Base-by-base conservation (phyloP, 352 stramenopile genomes). In the Globisporangium radiosum region DNA sequence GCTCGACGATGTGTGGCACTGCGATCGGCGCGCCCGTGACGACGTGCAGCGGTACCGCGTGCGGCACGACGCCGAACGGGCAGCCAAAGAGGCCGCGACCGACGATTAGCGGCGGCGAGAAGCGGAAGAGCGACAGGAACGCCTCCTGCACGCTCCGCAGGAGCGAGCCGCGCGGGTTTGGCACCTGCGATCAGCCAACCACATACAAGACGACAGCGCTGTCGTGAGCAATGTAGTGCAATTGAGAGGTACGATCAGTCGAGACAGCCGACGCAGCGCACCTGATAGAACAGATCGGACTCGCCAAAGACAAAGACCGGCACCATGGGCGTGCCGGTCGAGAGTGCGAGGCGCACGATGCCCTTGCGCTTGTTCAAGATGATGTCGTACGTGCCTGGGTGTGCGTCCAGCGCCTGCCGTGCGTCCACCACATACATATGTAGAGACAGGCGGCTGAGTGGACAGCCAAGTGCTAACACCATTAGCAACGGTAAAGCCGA, bases 251-350 rank as follows among this genome's bases (percentile, higher is more conserved):
- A 45, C 8, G 17, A 6, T 19, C 3, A 2, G 55, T 14, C 14
- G 10, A 5, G 5, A n/a, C 43, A 48, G 43, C 13, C 10, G 10
- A 48, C 14, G 43, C 5, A 14, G 15, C 45, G 45, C 49, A 75
- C 72, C 64, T 81, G 73, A 39, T 68, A 71, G 54, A 64, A 85
- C 43, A 87, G 51, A 37, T 86, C 71, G 47, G 71, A 88, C 54
- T 92, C 86, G 45, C 82, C 82, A 69, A 92, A 85, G 9, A 56
- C 57, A 45, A 90, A 92, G 40, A 83, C 85, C 1, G 82, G 79
- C 3, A 92, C 76, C 13, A 92, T 40, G 2, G 74, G 61, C 33
- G 69, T 76, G 15, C 82, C 82, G 0, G 69, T 87, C 15, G 63
- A 66, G 8, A 92, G 63, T 9, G 80, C 81, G 10, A 92, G 62